These are phyloP conservation scores for Sphaerosporella brunnea DNA, from an alignment of 495 filamentous ascomycete genomes.

Conservation along the genomic window DNA sequence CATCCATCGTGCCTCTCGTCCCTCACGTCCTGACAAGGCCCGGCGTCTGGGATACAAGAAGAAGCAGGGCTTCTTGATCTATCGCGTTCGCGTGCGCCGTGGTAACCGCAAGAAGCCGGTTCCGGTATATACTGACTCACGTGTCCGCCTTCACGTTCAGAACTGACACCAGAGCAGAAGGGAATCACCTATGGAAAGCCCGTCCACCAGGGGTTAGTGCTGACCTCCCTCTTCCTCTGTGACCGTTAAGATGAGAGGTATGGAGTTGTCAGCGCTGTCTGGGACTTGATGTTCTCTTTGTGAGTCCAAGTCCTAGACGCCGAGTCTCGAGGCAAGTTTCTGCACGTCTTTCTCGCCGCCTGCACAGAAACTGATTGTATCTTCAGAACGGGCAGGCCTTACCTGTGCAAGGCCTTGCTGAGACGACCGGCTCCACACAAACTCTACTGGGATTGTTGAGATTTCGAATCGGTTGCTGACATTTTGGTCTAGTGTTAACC, in stretches of 20 bases:
- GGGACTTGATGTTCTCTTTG: conserved; percentile 17
- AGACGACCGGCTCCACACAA: too few relatives aligned
- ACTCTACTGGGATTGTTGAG: too few relatives aligned
- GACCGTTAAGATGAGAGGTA: conserved; percentile 23
- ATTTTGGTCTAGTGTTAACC: conserved; percentile 90
- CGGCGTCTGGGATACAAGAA: conserved; percentile 99
- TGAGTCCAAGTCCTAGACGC: too few relatives aligned
- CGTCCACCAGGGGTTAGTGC: conserved; percentile 67
- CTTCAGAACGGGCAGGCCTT: too few relatives aligned
- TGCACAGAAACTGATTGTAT: too few relatives aligned
- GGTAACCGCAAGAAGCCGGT: conserved; percentile 94
- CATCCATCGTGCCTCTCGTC: conserved; percentile 95
- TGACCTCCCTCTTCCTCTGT: conserved; percentile 23
- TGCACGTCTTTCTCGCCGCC: too few relatives aligned
- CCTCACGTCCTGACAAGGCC: conserved; percentile 97
- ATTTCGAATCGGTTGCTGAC: too few relatives aligned
- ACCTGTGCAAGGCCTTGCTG: too few relatives aligned
- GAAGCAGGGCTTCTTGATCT: conserved; percentile 99
- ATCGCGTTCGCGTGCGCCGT: conserved; percentile 90
- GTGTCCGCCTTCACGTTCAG: neutral
- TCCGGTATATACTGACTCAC: neutral
- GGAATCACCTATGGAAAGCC: conserved; percentile 99
- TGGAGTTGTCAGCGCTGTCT: conserved; percentile 21
- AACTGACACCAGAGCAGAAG: conserved; percentile 39
- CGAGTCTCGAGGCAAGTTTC: too few relatives aligned